Conservation (phyloP, 352 stramenopile genomes). For the Globisporangium solare region DNA sequence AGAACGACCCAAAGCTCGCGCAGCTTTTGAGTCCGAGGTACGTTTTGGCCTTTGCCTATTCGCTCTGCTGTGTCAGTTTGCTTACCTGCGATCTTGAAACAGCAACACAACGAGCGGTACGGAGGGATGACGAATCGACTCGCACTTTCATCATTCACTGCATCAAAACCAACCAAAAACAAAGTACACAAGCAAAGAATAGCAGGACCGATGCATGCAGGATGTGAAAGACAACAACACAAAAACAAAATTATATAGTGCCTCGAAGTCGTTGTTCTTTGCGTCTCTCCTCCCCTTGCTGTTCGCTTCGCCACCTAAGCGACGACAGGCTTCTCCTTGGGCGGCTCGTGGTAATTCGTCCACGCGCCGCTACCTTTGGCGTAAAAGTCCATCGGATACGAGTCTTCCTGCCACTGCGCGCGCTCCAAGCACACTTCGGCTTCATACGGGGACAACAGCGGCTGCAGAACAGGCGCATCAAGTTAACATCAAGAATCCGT, state of each 20-base stretch:
- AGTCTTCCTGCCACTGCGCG: conserved; percentile 74
- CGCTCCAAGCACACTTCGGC: conserved; percentile 93
- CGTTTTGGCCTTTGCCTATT: not conserved
- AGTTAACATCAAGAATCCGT: not conserved
- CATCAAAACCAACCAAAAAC: not conserved
- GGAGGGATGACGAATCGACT: too few relatives aligned
- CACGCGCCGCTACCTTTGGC: conserved; percentile 93
- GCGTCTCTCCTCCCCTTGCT: not conserved
- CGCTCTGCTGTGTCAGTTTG: too few relatives aligned
- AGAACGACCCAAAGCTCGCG: conserved; percentile 26
- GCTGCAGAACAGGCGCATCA: conserved; percentile 26
- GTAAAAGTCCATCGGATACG: conserved; percentile 99
- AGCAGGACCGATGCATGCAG: too few relatives aligned
- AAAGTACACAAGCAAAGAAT: not conserved
- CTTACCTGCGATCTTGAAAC: conserved; percentile 1
- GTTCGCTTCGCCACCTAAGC: not conserved
- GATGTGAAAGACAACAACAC: too few relatives aligned
- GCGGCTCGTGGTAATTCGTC: conserved; percentile 93
- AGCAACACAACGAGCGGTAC: conserved; percentile 14
- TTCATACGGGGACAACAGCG: conserved; percentile 97
- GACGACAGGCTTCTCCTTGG: conserved; percentile 17
- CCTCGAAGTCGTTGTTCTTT: not conserved
- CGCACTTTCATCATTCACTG: not conserved
- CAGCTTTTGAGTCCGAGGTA: conserved; percentile 60
- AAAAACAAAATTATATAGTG: not conserved